Percentiles rank a stretch among this genome's conserved stretches.
Evolutionary conservation across 805 yeast species (phyloP).

Genomic region (Starmerella powellii): DNA sequence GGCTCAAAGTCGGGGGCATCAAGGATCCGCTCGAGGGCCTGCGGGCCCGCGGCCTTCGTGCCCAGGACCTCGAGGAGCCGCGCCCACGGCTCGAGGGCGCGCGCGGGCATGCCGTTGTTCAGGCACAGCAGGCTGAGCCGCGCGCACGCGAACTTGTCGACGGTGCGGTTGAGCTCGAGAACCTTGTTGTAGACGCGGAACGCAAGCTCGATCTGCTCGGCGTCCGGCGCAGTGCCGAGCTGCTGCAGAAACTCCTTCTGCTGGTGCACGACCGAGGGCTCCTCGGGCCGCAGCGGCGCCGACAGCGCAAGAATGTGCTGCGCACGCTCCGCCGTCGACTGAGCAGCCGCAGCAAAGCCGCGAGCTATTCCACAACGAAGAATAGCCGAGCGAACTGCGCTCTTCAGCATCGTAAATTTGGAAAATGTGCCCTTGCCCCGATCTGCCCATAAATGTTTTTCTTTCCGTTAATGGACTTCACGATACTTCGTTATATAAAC

Average conservation of each 20-base stretch:
- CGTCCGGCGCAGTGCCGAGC: conserved; percentile 2
- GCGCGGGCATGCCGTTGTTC: conserved; percentile 20
- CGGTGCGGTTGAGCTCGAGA: conserved; percentile 2
- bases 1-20: conserved; percentile 21
- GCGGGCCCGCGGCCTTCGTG: neutral
- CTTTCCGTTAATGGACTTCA: too few relatives aligned
- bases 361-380: neutral
- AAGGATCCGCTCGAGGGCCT: conserved; percentile 12
- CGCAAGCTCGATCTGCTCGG: conserved; percentile 11
- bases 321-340: neutral
- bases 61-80: conserved; percentile 26
- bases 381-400: neutral
- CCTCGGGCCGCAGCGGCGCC: neutral
- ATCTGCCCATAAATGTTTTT: too few relatives aligned
- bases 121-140: conserved; percentile 22
- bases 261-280: conserved; percentile 1
- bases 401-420: neutral
- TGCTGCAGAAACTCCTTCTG: conserved; percentile 9
- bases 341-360: neutral
- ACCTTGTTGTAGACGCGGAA: conserved; percentile 13
- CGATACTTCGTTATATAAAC: too few relatives aligned
- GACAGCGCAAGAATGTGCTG: conserved; percentile 7
- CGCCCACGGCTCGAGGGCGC: conserved; percentile 28
- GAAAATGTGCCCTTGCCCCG: too few relatives aligned
- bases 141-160: conserved; percentile 17